A percentile compares a stretch with the other conserved stretches of the same genome.
Evolutionary conservation across 176 grass and related monocot genomes (phyloP).

Genomic region (Carex kokanica): DNA sequence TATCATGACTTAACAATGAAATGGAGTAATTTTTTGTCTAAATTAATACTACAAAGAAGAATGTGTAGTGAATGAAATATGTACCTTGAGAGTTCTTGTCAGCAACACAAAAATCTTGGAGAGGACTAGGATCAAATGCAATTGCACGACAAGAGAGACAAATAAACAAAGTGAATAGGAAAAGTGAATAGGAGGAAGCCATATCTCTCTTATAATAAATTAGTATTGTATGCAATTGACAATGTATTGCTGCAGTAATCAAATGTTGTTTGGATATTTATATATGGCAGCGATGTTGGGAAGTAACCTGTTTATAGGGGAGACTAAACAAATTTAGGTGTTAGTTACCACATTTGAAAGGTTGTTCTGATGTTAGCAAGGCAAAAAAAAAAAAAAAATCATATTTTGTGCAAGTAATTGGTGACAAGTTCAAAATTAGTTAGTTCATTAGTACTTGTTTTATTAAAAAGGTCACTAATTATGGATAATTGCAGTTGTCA

Average conservation of each 20-base stretch:
- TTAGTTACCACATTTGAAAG: neutral
- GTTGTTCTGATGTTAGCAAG: too few relatives aligned
- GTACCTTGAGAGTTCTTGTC: constrained; percentile 16
- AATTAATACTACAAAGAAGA: neutral
- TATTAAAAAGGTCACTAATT: too few relatives aligned
- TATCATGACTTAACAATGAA: neutral
- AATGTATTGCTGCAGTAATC: neutral
- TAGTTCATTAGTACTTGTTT: neutral
- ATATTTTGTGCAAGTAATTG: neutral
- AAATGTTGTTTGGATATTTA: neutral
- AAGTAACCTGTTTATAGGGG: neutral
- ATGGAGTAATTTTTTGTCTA: neutral
- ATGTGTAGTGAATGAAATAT: neutral
- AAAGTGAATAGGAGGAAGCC: neutral
- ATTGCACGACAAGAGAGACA: neutral
- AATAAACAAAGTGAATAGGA: neutral
- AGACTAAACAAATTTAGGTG: neutral
- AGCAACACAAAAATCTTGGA: constrained; percentile 15
- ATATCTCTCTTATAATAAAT: neutral
- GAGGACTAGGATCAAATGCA: constrained; percentile 1
- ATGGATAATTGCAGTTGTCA: too few relatives aligned
- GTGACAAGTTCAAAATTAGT: neutral
- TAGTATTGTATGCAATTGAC: neutral
- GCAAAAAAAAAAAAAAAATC: neutral
- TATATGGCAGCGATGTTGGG: neutral